Evolutionary conservation across 805 yeast genomes (phyloP).

Genomic region (Nakazawaea wyomingensis): DNA sequence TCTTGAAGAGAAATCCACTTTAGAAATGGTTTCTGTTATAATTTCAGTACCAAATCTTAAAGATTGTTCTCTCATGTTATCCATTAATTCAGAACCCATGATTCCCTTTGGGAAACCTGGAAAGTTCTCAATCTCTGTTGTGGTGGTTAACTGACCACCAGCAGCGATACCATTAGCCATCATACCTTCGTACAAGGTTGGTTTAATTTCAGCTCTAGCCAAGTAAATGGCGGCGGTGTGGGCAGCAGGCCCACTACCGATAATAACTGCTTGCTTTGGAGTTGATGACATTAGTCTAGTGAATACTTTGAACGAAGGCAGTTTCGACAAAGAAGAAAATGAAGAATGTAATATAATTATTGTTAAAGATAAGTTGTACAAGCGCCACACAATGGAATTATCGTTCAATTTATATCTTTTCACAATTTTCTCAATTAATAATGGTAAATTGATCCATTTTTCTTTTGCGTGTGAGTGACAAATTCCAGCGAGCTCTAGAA

Average conservation of each 20-base stretch:
- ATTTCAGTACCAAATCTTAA: slow-evolving; percentile 86
- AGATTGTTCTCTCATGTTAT: slow-evolving; percentile 87
- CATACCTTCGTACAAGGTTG: slow-evolving; percentile 92
- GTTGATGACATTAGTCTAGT: slow-evolving; percentile 21
- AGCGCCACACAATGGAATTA: neutral
- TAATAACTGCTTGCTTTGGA: slow-evolving; percentile 80
- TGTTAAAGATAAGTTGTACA: neutral
- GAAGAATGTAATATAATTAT: neutral
- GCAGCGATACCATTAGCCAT: slow-evolving; percentile 98
- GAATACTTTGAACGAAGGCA: slow-evolving; percentile 3
- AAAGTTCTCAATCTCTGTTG: slow-evolving; percentile 97
- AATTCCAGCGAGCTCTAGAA: slow-evolving; percentile 1
- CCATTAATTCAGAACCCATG: slow-evolving; percentile 86
- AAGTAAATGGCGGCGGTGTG: slow-evolving; percentile 98
- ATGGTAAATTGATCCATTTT: too few relatives aligned
- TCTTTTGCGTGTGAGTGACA: slow-evolving; percentile 21
- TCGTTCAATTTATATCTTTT: slow-evolving; percentile 2
- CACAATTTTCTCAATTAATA: neutral
- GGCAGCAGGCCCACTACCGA: slow-evolving; percentile 99
- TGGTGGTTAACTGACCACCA: slow-evolving; percentile 98
- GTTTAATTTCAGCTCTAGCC: slow-evolving; percentile 94
- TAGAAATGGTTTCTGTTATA: slow-evolving; percentile 91
- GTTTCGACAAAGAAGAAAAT: neutral
- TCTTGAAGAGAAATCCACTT: slow-evolving; percentile 78
- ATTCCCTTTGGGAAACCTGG: slow-evolving; percentile 98